phyloP scores from a whole-genome alignment of 495 filamentous ascomycete genomes.

The Gamarada debralockiae region DNA sequence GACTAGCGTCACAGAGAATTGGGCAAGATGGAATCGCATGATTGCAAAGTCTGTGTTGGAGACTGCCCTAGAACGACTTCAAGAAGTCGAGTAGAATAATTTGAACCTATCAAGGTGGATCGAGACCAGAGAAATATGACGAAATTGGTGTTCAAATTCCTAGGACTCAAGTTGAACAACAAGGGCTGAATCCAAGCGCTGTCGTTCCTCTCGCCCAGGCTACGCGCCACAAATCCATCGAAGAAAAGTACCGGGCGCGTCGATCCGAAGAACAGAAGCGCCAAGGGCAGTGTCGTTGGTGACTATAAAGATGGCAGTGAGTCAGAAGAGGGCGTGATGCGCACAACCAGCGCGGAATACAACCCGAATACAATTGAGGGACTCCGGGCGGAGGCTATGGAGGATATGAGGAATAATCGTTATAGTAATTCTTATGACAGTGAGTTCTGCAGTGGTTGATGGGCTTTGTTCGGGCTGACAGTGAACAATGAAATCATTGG shows the following conservation, averaged over 20 bases:
- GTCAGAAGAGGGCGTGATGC: constrained; percentile 27
- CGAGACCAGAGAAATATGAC: constrained; percentile 13
- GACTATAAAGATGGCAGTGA: not conserved
- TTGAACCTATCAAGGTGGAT: constrained; percentile 4
- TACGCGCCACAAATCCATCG: constrained; percentile 36
- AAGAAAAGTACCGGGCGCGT: constrained; percentile 31
- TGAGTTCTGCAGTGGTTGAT: constrained; percentile 25
- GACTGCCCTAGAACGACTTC: constrained; percentile 8
- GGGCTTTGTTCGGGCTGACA: not conserved
- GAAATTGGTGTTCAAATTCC: not conserved
- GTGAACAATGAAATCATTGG: constrained; percentile 46
- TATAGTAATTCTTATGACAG: constrained; percentile 47
- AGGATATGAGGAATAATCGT: constrained; percentile 32
- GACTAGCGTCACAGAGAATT: constrained; percentile 17
- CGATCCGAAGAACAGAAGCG: constrained; percentile 18
- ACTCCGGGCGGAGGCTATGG: constrained; percentile 38
- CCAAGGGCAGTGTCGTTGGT: not conserved
- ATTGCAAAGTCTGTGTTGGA: constrained; percentile 14
- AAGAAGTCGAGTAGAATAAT: constrained; percentile 9
- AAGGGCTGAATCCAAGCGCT: constrained; percentile 29
- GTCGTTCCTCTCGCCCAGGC: constrained; percentile 45
- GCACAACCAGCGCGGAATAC: constrained; percentile 39
- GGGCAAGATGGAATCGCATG: constrained; percentile 7
- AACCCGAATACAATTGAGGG: constrained; percentile 47
- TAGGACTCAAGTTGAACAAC: not conserved